Base-by-base conservation (phyloP, 2,329 filamentous ascomycete genomes). In the Penicillium sp. region DNA sequence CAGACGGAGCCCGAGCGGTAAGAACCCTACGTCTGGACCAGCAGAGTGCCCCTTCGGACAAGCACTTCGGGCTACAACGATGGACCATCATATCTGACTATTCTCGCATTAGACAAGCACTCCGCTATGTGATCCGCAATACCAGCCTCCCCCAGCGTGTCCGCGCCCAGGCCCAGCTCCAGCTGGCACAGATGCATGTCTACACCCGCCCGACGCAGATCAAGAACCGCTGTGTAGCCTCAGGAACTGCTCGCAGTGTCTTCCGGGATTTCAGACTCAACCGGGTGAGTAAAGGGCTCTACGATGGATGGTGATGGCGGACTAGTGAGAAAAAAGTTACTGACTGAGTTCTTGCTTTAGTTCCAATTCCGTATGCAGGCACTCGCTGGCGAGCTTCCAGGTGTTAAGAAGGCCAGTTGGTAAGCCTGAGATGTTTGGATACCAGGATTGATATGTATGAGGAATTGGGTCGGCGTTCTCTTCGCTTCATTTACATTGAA, bases 351-450 rank as follows among this genome's bases (percentile, higher is more conserved):
- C 37, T 18, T 28, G 27, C 27, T 9, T 59, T 64, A 97, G 92
- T 98, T 81, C 72, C 89, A 92, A 76, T 98, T 98, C 77, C 83
- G 93, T 69, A 77, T 93, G 74, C 86, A 95, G 70, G 93, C 93
- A 15, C 75, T 96, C 55, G 85, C 81, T 28, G 93, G 93, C 44
- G 83, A 89, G 54, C 69, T 98, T 46, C 92, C 93, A 0, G 93
- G 93, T 63, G 93, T 98, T 47, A 89, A 86, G 80, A 95, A 95
- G 78, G 93, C 93, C 43, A 95, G 88, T 73, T 98, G 93, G 93
- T 98, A 88, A 61, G 50, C 33, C 27, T 29, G 8, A 35, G 33
- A 39, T 47, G 35, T 39, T 47, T 46, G 27, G 27, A 46, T 43
- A 48, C 37, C 46, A 18, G 51, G 39, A 38, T 44, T 48, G 28